Evolutionary conservation across 176 grass and related monocot species (phyloP).

Genomic region (Aegilops sharonensis): DNA sequence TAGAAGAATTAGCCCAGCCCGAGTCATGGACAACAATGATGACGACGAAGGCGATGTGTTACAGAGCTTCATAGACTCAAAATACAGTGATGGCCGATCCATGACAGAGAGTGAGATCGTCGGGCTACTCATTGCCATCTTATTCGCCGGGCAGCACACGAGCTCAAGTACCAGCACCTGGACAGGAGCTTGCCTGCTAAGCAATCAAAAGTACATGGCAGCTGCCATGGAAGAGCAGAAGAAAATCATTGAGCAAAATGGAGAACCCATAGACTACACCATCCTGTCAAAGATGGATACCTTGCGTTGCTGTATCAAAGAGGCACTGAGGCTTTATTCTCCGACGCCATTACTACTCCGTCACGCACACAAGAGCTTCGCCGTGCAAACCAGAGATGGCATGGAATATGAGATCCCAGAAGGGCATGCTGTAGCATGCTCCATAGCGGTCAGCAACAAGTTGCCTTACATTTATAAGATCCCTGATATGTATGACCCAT

Average conservation of each 20-base stretch:
- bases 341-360: background rate
- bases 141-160: background rate
- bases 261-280: background rate
- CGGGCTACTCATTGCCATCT: background rate
- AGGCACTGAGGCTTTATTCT: background rate
- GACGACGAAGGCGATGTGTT: background rate
- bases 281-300: background rate
- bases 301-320: background rate
- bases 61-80: background rate
- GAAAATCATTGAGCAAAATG: background rate
- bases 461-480: background rate
- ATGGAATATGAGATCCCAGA: background rate
- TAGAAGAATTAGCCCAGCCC: background rate
- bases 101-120: background rate
- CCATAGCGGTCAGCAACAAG: background rate
- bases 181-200: background rate
- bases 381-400: background rate
- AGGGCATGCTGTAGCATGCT: background rate
- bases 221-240: background rate
- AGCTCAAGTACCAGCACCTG: background rate
- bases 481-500: background rate
- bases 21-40: background rate
- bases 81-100: background rate
- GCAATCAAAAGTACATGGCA: background rate
- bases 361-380: background rate